phyloP scores from a whole-genome alignment of 1,139 yeast species.

The Debaryomycetaceae sp. region DNA sequence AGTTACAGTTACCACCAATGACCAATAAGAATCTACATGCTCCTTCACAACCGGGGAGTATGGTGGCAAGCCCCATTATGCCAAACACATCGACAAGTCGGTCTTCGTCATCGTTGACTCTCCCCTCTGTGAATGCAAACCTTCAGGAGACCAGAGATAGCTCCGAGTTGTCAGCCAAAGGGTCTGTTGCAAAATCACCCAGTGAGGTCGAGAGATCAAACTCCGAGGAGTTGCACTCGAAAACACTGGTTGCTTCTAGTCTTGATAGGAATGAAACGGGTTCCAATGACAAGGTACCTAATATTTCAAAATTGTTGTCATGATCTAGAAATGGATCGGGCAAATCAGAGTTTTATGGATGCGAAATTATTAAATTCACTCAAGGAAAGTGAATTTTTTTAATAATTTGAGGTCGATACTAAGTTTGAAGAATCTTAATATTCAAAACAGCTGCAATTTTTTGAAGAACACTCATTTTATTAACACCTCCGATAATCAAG shows the following conservation, averaged over 20 bases:
- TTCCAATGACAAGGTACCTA: conserved; percentile 22
- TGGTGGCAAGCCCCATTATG: conserved; percentile 4
- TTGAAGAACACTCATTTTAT: neutral
- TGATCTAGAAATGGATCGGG: conserved; percentile 4
- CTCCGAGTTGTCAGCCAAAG: neutral
- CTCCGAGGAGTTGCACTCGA: neutral
- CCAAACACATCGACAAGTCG: conserved; percentile 4
- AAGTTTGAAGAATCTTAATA: neutral
- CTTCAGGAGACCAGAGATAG: neutral
- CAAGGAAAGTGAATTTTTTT: neutral
- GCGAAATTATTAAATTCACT: no score
- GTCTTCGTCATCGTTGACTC: conserved; percentile 5
- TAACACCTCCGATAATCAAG: neutral
- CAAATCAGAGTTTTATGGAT: neutral
- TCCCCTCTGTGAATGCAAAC: neutral
- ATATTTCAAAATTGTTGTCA: conserved; percentile 28
- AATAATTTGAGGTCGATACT: neutral
- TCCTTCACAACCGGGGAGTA: conserved; percentile 2
- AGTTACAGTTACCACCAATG: conserved; percentile 2
- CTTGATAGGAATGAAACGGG: conserved; percentile 2
- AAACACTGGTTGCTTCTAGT: conserved; percentile 1
- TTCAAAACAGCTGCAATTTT: neutral
- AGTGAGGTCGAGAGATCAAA: neutral
- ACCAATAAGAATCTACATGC: conserved; percentile 1
- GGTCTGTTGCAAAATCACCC: neutral